Percentiles rank a stretch among this genome's conserved stretches.
Conservation (phyloP, 2,329 filamentous ascomycete genomes). For the Coniochaeta sp. region DNA sequence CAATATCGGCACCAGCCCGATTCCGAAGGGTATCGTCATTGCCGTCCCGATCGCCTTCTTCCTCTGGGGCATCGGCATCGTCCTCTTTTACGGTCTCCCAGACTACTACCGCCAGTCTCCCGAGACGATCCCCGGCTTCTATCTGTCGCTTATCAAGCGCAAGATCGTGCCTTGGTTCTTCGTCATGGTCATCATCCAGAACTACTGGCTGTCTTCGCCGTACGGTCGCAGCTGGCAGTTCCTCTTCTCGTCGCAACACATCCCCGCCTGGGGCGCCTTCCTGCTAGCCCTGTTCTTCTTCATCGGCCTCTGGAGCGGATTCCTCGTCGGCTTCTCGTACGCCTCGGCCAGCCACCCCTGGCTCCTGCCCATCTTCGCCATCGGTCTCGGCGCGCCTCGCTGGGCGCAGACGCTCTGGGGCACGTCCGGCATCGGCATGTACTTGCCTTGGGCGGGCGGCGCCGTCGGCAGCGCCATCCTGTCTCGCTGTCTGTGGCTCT, state of each 20-base stretch:
- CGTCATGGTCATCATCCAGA: constrained; percentile 55
- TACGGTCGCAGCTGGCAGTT: constrained; percentile 63
- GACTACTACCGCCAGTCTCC: constrained; percentile 60
- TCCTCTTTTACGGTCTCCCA: constrained; percentile 54
- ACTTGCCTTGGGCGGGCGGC: constrained; percentile 54
- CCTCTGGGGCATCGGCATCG: constrained; percentile 46
- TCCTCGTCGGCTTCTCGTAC: constrained; percentile 43
- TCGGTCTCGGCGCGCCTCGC: constrained; percentile 57
- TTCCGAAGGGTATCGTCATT: constrained; percentile 32
- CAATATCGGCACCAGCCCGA: constrained; percentile 25
- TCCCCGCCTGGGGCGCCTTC: constrained; percentile 47
- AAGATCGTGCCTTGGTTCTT: constrained; percentile 65
- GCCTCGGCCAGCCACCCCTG: constrained; percentile 56
- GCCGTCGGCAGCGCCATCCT: constrained; percentile 46
- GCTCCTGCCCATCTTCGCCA: constrained; percentile 61
- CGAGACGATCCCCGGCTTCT: constrained; percentile 59
- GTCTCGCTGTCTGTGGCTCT: constrained; percentile 55
- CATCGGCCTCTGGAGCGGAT: constrained; percentile 44
- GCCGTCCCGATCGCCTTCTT: constrained; percentile 50
- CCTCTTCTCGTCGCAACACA: constrained; percentile 51
- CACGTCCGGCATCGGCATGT: constrained; percentile 51
- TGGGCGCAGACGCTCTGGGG: constrained; percentile 65
- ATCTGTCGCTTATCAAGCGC: constrained; percentile 51
- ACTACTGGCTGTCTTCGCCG: constrained; percentile 59
- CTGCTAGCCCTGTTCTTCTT: constrained; percentile 50